Conservation (phyloP, 371 early-diverging fungal genomes). For the Chytridium lagenaria region DNA sequence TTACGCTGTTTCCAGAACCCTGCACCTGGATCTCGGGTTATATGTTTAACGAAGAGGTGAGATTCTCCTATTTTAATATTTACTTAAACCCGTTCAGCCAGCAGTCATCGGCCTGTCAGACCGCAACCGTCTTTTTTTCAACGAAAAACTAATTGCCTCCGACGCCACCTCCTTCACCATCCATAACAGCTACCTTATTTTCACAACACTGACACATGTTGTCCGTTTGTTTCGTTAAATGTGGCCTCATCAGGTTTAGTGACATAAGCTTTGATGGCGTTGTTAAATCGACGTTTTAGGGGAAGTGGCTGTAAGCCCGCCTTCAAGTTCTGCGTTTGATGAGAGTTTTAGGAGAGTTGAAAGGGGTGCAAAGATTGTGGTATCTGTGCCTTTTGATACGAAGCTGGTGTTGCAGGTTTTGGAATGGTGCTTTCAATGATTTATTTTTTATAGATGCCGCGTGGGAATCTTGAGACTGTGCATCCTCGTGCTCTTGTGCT, state of each 20-base stretch:
- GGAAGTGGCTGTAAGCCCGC: background rate
- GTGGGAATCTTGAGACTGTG: constrained; percentile 97
- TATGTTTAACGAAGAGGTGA: background rate
- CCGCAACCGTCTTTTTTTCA: constrained; percentile 82
- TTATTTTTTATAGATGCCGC: constrained; percentile 72
- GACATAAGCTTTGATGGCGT: background rate
- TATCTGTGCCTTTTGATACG: constrained; percentile 73
- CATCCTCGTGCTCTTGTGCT: constrained; percentile 91
- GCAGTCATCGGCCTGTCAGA: constrained; percentile 76
- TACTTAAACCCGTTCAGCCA: constrained; percentile 34
- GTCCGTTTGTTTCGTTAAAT: constrained; percentile 70
- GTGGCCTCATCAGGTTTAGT: constrained; percentile 23
- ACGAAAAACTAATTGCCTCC: constrained; percentile 68
- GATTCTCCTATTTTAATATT: too few relatives aligned
- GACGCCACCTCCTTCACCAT: constrained; percentile 88
- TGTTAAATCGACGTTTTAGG: constrained; percentile 17
- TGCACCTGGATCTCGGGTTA: constrained; percentile 67
- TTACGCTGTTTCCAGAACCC: constrained; percentile 57
- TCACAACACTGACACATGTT: constrained; percentile 85
- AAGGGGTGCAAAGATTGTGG: constrained; percentile 85
- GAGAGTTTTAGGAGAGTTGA: constrained; percentile 86
- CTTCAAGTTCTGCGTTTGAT: constrained; percentile 5
- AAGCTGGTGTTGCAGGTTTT: constrained; percentile 76
- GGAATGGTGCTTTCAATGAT: background rate
- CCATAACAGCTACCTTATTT: constrained; percentile 80